Evolutionary conservation across 805 yeast genomes (phyloP), one percentile per base, ranked within the genome.

Genomic region (Lipomyces orientalis): DNA sequence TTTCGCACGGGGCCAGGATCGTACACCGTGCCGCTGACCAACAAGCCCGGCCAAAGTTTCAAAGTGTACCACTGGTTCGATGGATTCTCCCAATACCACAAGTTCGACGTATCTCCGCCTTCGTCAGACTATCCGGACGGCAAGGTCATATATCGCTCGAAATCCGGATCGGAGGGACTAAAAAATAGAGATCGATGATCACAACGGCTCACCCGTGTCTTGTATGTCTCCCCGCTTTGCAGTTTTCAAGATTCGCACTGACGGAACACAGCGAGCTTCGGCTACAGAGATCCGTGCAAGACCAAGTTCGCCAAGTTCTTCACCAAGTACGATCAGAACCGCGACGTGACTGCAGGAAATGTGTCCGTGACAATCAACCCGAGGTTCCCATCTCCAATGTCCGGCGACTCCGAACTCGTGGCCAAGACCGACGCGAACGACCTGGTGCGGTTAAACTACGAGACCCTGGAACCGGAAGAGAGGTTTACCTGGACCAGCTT

Each of bases 1-100:
- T 58, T 33, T 33, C 65, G 65, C 3, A 58, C 65, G 3, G 65
- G 65, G 16, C 65, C 65, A 2, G 65, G 65, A 12, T 56, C 61
- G 46, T 62, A 62, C 43, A 58, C 61, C n/a, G 65, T 62, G 5
- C 65, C 65, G 39, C 43, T 58, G 33, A 54, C 56, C 46, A 57
- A 57, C 10, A 58, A 58, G 19, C 64, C 64, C 55, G 63, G 63
- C 31, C 37, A 46, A 16, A 35, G 43, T n/a, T 62, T 22, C 58
- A 62, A 62, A n/a, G 43, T 62, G 10, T 49, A 35, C 35, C 65
- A 62, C 39, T 62, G 65, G 65, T 62, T 62, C 31, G 65, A 62
- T 29, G 65, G 65, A 14, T 62, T 62, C 19, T 46, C 61, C 1
- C 65, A 62, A 25, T 22, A 19, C 25, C 65, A 62, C 56, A 57